A percentile compares a stretch with the other conserved stretches of the same genome.
Evolutionary conservation across 2,329 filamentous ascomycete species (phyloP).

Genomic region (Fusarium sarcochroum): DNA sequence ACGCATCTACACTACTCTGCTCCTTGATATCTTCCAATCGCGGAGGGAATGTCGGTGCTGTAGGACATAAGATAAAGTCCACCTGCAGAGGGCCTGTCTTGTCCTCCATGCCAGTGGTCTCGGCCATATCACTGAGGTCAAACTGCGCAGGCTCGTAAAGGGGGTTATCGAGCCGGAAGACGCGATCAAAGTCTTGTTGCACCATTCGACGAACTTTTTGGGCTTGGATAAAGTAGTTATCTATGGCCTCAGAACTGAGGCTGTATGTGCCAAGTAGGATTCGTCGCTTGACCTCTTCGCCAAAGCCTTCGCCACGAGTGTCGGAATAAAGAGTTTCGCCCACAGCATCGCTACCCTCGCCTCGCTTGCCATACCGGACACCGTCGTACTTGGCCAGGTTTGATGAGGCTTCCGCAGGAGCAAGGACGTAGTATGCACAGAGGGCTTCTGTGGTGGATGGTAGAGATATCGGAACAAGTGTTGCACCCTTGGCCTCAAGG

Average conservation of each 20-base stretch:
- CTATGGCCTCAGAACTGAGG: slow-evolving; percentile 88
- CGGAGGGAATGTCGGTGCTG: slow-evolving; percentile 83
- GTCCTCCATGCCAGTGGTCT: slow-evolving; percentile 64
- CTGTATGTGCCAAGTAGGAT: slow-evolving; percentile 93
- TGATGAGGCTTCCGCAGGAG: slow-evolving; percentile 93
- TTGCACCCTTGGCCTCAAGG: slow-evolving; percentile 76
- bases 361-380: slow-evolving; percentile 84
- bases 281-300: slow-evolving; percentile 85
- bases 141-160: slow-evolving; percentile 69
- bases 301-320: slow-evolving; percentile 82
- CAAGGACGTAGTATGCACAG: slow-evolving; percentile 94
- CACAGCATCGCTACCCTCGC: slow-evolving; percentile 65
- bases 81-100: slow-evolving; percentile 75
- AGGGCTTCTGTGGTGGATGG: slow-evolving; percentile 88
- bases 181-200: slow-evolving; percentile 85
- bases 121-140: slow-evolving; percentile 72
- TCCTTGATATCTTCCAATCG: slow-evolving; percentile 69
- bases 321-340: slow-evolving; percentile 80
- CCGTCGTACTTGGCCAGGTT: slow-evolving; percentile 98
- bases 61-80: slow-evolving; percentile 90
- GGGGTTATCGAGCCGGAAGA: slow-evolving; percentile 80
- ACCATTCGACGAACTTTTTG: slow-evolving; percentile 89
- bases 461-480: slow-evolving; percentile 81
- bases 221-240: slow-evolving; percentile 97
- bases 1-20: slow-evolving; percentile 77